A percentile compares a stretch with the other conserved stretches of the same genome.
These are phyloP conservation scores for Ploettnerulaceae sp. DNA, from an alignment of 2,329 filamentous ascomycete genomes.

Conservation along the genomic window DNA sequence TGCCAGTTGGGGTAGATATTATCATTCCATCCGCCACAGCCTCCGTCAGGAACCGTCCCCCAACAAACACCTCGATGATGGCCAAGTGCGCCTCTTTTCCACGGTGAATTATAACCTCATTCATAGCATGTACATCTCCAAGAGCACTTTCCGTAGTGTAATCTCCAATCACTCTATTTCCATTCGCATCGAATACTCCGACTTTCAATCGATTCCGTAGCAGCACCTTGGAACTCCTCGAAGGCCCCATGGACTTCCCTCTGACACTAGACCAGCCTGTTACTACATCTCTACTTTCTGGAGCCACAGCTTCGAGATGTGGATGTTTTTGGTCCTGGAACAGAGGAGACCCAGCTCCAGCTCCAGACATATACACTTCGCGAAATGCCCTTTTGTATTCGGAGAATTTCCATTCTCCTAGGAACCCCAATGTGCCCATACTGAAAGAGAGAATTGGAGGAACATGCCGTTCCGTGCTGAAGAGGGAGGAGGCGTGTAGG, in stretches of 20 bases:
- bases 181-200: slow-evolving; percentile 70
- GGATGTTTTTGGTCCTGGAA: slow-evolving; percentile 32
- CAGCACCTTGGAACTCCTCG: slow-evolving; percentile 72
- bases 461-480: slow-evolving; percentile 73
- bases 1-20: slow-evolving; percentile 88
- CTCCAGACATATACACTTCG: slow-evolving; percentile 83
- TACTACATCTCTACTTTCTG: slow-evolving; percentile 32
- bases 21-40: slow-evolving; percentile 94
- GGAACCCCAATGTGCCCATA: slow-evolving; percentile 92
- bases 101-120: slow-evolving; percentile 90
- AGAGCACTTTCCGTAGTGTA: slow-evolving; percentile 31
- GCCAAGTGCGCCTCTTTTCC: slow-evolving; percentile 86
- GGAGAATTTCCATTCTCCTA: slow-evolving; percentile 93
- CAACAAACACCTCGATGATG: slow-evolving; percentile 86
- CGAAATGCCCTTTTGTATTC: slow-evolving; percentile 91
- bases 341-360: slow-evolving; percentile 37
- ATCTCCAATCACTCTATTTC: slow-evolving; percentile 48
- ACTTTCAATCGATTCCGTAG: slow-evolving; percentile 84
- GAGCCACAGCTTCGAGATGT: slow-evolving; percentile 21
- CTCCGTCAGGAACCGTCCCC: slow-evolving; percentile 84
- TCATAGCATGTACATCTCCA: slow-evolving; percentile 64
- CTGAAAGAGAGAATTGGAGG: slow-evolving; percentile 92
- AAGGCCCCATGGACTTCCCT: slow-evolving; percentile 75
- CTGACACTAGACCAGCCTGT: slow-evolving; percentile 67
- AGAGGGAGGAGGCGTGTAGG: slow-evolving; percentile 77